Conservation (phyloP, 805 yeast species). For the Candida lessepsii region DNA sequence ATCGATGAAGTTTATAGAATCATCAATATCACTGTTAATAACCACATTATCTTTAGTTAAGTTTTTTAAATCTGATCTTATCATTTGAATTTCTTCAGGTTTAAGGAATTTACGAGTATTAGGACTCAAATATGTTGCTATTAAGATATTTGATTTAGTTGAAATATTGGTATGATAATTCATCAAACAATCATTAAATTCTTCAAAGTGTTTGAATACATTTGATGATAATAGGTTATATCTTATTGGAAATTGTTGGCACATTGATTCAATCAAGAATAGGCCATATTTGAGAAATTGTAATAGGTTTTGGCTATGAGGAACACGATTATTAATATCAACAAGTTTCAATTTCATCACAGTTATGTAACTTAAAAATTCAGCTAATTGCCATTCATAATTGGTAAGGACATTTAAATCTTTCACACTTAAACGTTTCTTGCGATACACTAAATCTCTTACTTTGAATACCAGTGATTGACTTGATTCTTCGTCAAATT, state of each 20-base stretch:
- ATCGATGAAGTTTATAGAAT: slow-evolving; percentile 12
- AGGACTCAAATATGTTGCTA: slow-evolving; percentile 14
- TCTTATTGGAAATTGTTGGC: slow-evolving; percentile 10
- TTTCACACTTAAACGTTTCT: slow-evolving; percentile 1
- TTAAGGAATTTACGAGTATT: slow-evolving; percentile 13
- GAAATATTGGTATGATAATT: slow-evolving; percentile 11
- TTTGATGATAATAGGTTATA: slow-evolving; percentile 11
- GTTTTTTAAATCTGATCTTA: slow-evolving; percentile 5
- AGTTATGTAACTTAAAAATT: slow-evolving; percentile 11
- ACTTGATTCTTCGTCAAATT: neutral
- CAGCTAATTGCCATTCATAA: slow-evolving; percentile 15
- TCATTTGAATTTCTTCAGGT: slow-evolving; percentile 10
- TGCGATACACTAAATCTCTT: slow-evolving; percentile 6
- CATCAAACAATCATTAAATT: slow-evolving; percentile 7
- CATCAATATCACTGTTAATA: slow-evolving; percentile 9
- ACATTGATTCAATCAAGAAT: slow-evolving; percentile 13
- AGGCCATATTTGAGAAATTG: slow-evolving; percentile 13
- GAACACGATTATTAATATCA: slow-evolving; percentile 3
- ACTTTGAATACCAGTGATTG: slow-evolving; percentile 2
- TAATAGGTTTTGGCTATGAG: slow-evolving; percentile 7
- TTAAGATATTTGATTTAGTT: slow-evolving; percentile 9
- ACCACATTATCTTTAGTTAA: neutral
- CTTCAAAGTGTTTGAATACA: slow-evolving; percentile 11
- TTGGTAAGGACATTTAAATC: slow-evolving; percentile 6
- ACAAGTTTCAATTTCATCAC: slow-evolving; percentile 11